phyloP scores from a whole-genome alignment of 306 rosid genomes.

The Prunus davidiana region DNA sequence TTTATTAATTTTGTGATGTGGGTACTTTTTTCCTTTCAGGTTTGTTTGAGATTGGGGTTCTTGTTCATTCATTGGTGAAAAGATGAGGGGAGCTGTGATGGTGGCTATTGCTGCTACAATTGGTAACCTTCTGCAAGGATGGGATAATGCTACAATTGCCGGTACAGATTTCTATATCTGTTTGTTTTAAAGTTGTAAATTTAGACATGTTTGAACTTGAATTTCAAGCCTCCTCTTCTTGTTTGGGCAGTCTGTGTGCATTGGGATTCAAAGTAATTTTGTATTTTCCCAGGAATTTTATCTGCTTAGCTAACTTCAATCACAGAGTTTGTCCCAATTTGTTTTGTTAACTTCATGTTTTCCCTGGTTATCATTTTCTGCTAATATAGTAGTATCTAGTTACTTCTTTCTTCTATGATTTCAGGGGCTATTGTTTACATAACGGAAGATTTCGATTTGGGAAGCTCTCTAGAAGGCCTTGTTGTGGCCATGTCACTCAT shows the following conservation, averaged over 20 bases:
- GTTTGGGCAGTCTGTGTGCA: background rate
- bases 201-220: background rate
- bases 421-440: conserved; percentile 73
- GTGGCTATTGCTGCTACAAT: conserved; percentile 87
- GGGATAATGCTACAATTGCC: conserved; percentile 97
- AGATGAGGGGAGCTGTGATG: conserved; percentile 71
- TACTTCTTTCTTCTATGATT: conserved; percentile 6
- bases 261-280: background rate
- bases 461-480: conserved; percentile 59
- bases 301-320: background rate
- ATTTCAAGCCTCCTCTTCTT: background rate
- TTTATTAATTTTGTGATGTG: conserved; percentile 10
- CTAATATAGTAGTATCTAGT: background rate
- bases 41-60: conserved; percentile 16
- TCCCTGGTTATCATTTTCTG: background rate
- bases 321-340: background rate
- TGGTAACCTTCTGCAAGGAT: conserved; percentile 85
- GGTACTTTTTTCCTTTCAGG: conserved; percentile 1
- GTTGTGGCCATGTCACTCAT: conserved; percentile 85
- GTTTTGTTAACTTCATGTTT: background rate
- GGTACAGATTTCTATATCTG: conserved; percentile 37
- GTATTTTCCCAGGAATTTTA: background rate
- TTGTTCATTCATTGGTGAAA: conserved; percentile 1
- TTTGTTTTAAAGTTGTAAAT: background rate
- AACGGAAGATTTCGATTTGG: conserved; percentile 48